Percentiles rank a stretch among this genome's conserved stretches.
phyloP scores from a whole-genome alignment of 768 basidiomycete species.

The Amanita phalloides region DNA sequence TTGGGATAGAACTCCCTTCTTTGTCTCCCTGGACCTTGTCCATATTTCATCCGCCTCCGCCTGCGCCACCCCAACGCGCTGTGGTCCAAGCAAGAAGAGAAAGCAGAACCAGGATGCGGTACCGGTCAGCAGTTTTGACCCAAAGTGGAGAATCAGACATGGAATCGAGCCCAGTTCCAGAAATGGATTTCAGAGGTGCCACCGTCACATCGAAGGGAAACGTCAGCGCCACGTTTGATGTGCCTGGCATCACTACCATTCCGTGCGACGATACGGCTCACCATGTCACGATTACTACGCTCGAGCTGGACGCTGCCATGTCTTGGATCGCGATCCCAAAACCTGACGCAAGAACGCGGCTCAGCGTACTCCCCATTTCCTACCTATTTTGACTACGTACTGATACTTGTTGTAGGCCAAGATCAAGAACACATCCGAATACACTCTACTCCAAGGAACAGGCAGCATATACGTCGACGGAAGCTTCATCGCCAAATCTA shows the following conservation, averaged over 20 bases:
- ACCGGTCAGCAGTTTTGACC: no score
- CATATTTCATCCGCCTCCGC: background rate
- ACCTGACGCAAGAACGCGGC: constrained; percentile 19
- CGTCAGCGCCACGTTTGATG: constrained; percentile 20
- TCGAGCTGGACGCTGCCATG: constrained; percentile 21
- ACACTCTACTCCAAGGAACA: constrained; percentile 10
- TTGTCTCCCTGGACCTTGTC: constrained; percentile 21
- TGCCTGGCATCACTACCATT: constrained; percentile 17
- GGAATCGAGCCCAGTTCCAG: background rate
- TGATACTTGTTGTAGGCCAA: constrained; percentile 16
- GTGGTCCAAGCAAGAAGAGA: no score
- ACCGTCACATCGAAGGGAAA: constrained; percentile 18
- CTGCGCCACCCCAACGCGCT: no score
- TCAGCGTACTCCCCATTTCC: constrained; percentile 15
- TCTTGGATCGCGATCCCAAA: constrained; percentile 27
- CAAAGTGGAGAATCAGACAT: background rate
- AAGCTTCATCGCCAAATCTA: constrained; percentile 25
- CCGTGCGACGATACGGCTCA: constrained; percentile 19
- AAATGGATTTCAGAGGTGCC: background rate
- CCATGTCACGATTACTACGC: constrained; percentile 21
- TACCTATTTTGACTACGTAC: background rate
- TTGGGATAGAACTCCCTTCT: constrained; percentile 22
- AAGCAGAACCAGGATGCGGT: background rate
- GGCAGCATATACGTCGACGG: constrained; percentile 31
- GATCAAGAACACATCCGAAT: background rate